Conservation (phyloP, 2,329 filamentous ascomycete species). For the Hypoxylon sp. region DNA sequence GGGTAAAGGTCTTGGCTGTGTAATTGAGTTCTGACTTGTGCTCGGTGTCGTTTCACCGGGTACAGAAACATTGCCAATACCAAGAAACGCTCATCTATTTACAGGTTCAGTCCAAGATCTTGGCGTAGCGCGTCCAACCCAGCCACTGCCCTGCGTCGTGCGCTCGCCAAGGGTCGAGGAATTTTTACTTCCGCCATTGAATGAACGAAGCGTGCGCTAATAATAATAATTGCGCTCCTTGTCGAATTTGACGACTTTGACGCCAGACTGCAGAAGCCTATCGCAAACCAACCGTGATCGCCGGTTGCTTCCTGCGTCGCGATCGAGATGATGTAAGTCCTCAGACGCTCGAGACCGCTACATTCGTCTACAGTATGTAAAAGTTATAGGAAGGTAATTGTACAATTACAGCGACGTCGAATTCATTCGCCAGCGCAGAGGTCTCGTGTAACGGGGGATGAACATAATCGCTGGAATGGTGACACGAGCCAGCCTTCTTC, state of each 20-base stretch:
- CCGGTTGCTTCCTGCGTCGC: conserved; percentile 4
- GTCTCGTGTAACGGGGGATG: conserved; percentile 32
- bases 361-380: conserved; percentile 12
- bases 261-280: conserved; percentile 14
- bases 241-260: conserved; percentile 5
- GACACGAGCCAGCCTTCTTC: conserved; percentile 39
- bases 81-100: conserved; percentile 47
- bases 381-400: conserved; percentile 10
- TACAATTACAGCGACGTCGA: conserved; percentile 19
- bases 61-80: conserved; percentile 46
- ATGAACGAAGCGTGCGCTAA: conserved; percentile 35
- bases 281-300: conserved; percentile 25
- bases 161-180: conserved; percentile 40
- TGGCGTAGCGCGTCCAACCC: conserved; percentile 37
- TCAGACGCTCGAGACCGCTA: conserved; percentile 13
- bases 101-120: conserved; percentile 43
- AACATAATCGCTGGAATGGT: conserved; percentile 41
- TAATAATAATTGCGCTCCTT: conserved; percentile 29
- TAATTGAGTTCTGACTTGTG: conserved; percentile 37
- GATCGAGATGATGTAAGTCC: conserved; percentile 41
- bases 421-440: conserved; percentile 20
- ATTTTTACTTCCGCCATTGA: conserved; percentile 35
- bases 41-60: conserved; percentile 36
- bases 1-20: conserved; percentile 39
- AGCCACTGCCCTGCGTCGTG: conserved; percentile 27